A percentile compares a stretch with the other conserved stretches of the same genome.
Conservation (phyloP, 2,329 filamentous ascomycete genomes). For the Whalleya microplaca region DNA sequence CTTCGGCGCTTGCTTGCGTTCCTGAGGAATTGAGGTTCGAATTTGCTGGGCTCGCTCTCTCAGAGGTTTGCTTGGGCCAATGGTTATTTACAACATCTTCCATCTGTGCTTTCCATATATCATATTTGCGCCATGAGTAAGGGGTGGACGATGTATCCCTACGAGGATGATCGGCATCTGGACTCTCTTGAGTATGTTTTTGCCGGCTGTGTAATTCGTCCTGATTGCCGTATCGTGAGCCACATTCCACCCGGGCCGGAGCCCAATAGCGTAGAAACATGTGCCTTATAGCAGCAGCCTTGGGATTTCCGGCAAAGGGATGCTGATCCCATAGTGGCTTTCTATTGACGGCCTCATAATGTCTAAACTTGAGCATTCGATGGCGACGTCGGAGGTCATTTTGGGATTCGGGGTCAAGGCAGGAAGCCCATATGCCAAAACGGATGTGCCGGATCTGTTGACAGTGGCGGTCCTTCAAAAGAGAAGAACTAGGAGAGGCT, state of each 20-base stretch:
- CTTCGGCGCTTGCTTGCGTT: not conserved
- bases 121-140: slow-evolving; percentile 8
- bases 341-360: slow-evolving; percentile 49
- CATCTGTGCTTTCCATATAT: slow-evolving; percentile 21
- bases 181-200: slow-evolving; percentile 37
- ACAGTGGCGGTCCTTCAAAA: slow-evolving; percentile 29
- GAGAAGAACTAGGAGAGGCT: slow-evolving; percentile 21
- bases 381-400: slow-evolving; percentile 50
- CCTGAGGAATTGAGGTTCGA: not conserved
- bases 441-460: slow-evolving; percentile 53
- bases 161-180: slow-evolving; percentile 40
- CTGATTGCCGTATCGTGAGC: slow-evolving; percentile 41
- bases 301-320: slow-evolving; percentile 39
- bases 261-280: slow-evolving; percentile 47
- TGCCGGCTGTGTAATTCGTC: slow-evolving; percentile 43
- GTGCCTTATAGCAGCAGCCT: slow-evolving; percentile 43
- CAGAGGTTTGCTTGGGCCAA: slow-evolving; percentile 11
- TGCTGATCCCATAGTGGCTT: slow-evolving; percentile 52
- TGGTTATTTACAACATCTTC: slow-evolving; percentile 17
- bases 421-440: slow-evolving; percentile 51
- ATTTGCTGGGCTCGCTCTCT: slow-evolving; percentile 6
- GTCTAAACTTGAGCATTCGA: slow-evolving; percentile 48
- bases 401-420: slow-evolving; percentile 45
- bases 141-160: slow-evolving; percentile 3
- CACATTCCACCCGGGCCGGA: slow-evolving; percentile 31